Percentiles rank a stretch among this genome's conserved stretches.
These are phyloP conservation scores for Hygrophoropsis aurantiaca DNA, from an alignment of 768 basidiomycete genomes.

Conservation along the genomic window DNA sequence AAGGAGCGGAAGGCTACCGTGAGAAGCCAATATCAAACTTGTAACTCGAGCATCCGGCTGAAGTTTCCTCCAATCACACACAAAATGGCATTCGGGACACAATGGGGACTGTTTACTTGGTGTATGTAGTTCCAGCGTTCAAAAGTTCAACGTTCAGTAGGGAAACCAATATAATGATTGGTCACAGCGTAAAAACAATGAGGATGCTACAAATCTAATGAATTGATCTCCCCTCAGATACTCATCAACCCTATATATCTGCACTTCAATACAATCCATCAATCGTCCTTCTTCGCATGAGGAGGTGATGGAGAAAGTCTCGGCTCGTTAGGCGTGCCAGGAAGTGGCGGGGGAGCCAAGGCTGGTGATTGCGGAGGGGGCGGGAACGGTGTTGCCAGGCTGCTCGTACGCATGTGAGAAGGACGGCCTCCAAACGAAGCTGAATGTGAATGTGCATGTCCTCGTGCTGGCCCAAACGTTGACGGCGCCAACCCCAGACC, in stretches of 20 bases:
- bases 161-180: too few relatives aligned
- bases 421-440: slow-evolving; percentile 17
- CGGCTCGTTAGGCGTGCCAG: background rate
- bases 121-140: too few relatives aligned
- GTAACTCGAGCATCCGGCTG: too few relatives aligned
- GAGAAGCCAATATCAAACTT: too few relatives aligned
- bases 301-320: background rate
- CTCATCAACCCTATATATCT: too few relatives aligned
- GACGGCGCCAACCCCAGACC: slow-evolving; percentile 25
- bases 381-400: slow-evolving; percentile 7
- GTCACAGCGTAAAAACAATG: too few relatives aligned
- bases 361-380: slow-evolving; percentile 24
- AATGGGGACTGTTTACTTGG: too few relatives aligned
- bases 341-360: slow-evolving; percentile 13
- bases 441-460: slow-evolving; percentile 20
- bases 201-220: too few relatives aligned
- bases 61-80: background rate
- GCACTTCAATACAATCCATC: slow-evolving; percentile 6
- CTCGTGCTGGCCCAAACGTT: slow-evolving; percentile 18
- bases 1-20: too few relatives aligned
- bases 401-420: slow-evolving; percentile 3
- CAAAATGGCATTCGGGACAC: background rate
- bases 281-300: slow-evolving; percentile 25
- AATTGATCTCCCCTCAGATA: too few relatives aligned
- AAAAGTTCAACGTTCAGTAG: too few relatives aligned